These are phyloP conservation scores for Pseudonitzschia multistriata DNA, from an alignment of 108 stramenopile species.

Conservation along the genomic window DNA sequence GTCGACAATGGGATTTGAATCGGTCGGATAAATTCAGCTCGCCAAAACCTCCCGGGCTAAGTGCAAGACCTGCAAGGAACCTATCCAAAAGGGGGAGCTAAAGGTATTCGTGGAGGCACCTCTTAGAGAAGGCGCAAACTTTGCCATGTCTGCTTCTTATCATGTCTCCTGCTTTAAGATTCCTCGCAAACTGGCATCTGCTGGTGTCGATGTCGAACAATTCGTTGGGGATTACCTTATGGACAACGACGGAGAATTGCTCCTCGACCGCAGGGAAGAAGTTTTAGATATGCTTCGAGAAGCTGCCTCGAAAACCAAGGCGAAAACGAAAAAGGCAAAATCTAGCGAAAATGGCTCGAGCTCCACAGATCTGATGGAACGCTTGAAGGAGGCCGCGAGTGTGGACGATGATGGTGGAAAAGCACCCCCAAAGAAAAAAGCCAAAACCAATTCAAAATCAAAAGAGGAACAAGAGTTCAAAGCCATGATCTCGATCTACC, in stretches of 20 bases:
- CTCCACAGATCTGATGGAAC: not conserved
- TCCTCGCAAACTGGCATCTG: conserved; percentile 41
- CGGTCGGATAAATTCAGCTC: conserved; percentile 21
- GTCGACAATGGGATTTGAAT: not conserved
- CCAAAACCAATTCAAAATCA: conserved; percentile 24
- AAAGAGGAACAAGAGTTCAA: not conserved
- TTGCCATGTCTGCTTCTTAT: conserved; percentile 24
- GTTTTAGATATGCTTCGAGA: conserved; percentile 20
- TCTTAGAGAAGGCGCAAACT: conserved; percentile 6
- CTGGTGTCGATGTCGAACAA: conserved; percentile 6
- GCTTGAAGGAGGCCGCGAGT: conserved; percentile 20
- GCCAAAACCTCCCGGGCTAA: conserved; percentile 63
- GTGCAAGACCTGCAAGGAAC: conserved; percentile 78
- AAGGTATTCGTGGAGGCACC: conserved; percentile 39
- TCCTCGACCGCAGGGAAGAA: conserved; percentile 9
- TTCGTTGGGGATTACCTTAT: conserved; percentile 55
- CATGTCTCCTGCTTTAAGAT: conserved; percentile 57
- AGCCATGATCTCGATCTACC: conserved; percentile 28
- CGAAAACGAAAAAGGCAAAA: conserved; percentile 9
- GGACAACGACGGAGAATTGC: conserved; percentile 32
- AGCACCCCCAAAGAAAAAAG: conserved; percentile 40
- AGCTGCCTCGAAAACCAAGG: conserved; percentile 11
- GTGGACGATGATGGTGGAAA: conserved; percentile 33
- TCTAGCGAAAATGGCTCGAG: not conserved
- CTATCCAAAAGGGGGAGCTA: conserved; percentile 56